These are phyloP conservation scores for Arachnopeziza araneosa DNA, from an alignment of 2,329 filamentous ascomycete species.

Conservation along the genomic window DNA sequence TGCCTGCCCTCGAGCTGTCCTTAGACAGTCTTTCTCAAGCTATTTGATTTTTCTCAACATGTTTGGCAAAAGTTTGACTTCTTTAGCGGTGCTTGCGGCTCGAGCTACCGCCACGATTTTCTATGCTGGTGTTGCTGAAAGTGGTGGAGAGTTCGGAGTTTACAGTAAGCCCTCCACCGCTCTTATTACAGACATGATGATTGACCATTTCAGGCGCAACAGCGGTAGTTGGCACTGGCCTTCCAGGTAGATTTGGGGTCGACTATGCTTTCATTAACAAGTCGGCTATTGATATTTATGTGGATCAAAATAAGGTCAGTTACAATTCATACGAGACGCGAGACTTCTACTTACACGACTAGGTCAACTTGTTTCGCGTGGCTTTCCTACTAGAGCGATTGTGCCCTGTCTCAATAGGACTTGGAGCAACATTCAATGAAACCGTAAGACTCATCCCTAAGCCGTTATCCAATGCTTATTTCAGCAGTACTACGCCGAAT, in stretches of 20 bases:
- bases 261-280: slow-evolving; percentile 47
- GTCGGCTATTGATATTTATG: slow-evolving; percentile 39
- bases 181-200: background rate
- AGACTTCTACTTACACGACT: background rate
- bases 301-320: slow-evolving; percentile 39
- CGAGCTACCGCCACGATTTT: slow-evolving; percentile 37
- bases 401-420: slow-evolving; percentile 40
- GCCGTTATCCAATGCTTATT: background rate
- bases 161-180: slow-evolving; percentile 29
- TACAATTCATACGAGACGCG: background rate
- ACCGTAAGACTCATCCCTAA: slow-evolving; percentile 26
- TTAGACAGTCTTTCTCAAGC: background rate
- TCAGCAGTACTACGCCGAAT: slow-evolving; percentile 34
- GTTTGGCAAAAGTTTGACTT: slow-evolving; percentile 14
- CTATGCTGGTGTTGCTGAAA: slow-evolving; percentile 44
- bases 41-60: slow-evolving; percentile 7
- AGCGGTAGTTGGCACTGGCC: slow-evolving; percentile 34
- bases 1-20: background rate
- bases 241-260: slow-evolving; percentile 44
- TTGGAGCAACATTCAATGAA: slow-evolving; percentile 45
- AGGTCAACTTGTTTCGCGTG: slow-evolving; percentile 42
- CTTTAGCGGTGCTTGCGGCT: slow-evolving; percentile 15
- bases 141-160: slow-evolving; percentile 42
- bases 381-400: slow-evolving; percentile 47
- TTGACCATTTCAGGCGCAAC: slow-evolving; percentile 17